Percentiles rank a stretch among this genome's conserved stretches.
Conservation (phyloP, 345 rosid genomes). For the Eucalyptus caleyi region DNA sequence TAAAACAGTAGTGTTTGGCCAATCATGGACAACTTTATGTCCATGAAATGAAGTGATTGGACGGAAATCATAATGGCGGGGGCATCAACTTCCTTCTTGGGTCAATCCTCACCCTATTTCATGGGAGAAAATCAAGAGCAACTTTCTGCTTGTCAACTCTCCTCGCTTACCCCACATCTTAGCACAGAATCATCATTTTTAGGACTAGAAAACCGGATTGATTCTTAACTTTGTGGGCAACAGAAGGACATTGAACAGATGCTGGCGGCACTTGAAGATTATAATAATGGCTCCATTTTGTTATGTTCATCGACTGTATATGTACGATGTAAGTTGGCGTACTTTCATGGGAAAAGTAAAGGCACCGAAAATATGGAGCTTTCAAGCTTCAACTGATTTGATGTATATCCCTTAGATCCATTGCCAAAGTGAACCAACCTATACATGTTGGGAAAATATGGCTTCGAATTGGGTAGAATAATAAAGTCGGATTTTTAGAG, state of each 20-base stretch:
- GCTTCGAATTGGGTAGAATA: no score
- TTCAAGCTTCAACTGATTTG: neutral
- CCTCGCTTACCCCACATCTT: neutral
- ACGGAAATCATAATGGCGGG: neutral
- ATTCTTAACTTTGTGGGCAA: neutral
- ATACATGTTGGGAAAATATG: no score
- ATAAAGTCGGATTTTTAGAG: no score
- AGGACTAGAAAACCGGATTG: neutral
- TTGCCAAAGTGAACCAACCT: neutral
- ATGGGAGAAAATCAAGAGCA: neutral
- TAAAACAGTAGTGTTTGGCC: neutral
- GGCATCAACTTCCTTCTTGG: neutral
- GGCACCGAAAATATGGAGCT: neutral
- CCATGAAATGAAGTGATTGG: neutral
- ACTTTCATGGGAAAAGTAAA: neutral
- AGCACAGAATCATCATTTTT: neutral
- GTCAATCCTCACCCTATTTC: neutral
- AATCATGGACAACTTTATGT: neutral
- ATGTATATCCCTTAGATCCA: neutral
- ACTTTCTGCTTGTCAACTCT: neutral
- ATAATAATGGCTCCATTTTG: neutral
- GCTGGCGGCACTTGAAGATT: neutral
- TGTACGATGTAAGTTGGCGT: neutral
- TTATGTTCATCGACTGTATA: neutral
- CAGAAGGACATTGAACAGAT: neutral